Conservation (phyloP, 495 filamentous ascomycete genomes). For the Penicillium herquei region DNA sequence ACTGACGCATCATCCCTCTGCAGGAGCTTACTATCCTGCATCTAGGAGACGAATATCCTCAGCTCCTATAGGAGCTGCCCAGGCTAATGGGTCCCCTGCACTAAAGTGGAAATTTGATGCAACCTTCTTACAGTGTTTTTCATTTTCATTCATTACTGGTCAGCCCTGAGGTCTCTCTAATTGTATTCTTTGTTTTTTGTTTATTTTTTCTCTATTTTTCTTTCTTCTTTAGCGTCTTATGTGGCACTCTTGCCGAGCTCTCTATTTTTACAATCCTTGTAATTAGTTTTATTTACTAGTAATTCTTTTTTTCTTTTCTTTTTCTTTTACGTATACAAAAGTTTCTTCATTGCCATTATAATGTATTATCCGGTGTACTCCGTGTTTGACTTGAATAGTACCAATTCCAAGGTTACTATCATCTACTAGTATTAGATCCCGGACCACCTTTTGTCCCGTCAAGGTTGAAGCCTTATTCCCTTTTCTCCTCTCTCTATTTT, state of each 20-base stretch:
- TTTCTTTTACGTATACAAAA: neutral
- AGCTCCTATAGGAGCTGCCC: conserved; percentile 12
- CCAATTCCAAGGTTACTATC: no score
- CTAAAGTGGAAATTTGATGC: conserved; percentile 23
- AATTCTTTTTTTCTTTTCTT: neutral
- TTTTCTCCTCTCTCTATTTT: neutral
- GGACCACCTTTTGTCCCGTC: neutral
- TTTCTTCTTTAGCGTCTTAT: neutral
- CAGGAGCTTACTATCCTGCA: conserved; percentile 24
- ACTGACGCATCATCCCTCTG: conserved; percentile 19
- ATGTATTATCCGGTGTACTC: neutral
- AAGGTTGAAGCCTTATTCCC: neutral
- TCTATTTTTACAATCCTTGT: neutral
- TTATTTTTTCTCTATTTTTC: conserved; percentile 5
- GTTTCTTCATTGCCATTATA: neutral
- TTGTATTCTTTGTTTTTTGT: neutral
- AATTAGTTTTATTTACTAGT: neutral
- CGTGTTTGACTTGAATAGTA: no score
- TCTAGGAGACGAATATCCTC: conserved; percentile 22
- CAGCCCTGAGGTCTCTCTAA: no score
- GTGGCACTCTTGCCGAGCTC: neutral
- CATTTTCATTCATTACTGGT: conserved; percentile 1
- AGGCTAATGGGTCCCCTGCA: conserved; percentile 22
- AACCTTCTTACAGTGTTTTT: conserved; percentile 21
- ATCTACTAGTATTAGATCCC: no score